These are phyloP conservation scores for Penicillium egyptiacum DNA, from an alignment of 495 filamentous ascomycete genomes.

Conservation along the genomic window DNA sequence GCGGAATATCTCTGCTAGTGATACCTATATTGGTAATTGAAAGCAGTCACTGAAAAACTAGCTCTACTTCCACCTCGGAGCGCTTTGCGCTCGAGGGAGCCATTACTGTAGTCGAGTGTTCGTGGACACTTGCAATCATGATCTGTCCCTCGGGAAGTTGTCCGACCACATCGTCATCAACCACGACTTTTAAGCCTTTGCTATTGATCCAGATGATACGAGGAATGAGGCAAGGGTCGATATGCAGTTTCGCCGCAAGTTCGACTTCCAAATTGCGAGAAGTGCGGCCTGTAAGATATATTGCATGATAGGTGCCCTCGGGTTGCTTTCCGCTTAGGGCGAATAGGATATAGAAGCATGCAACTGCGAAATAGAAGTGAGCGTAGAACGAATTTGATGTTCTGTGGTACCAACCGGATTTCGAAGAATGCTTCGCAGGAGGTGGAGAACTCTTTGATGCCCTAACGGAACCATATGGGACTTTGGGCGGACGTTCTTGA, in stretches of 20 bases:
- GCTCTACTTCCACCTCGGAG: constrained; percentile 1
- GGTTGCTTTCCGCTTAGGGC: no score
- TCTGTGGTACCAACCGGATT: constrained; percentile 3
- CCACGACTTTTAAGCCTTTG: constrained; percentile 68
- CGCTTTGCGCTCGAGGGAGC: neutral
- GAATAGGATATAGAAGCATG: no score
- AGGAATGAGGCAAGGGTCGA: constrained; percentile 62
- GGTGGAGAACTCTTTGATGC: neutral
- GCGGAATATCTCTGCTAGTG: no score
- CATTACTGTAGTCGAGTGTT: constrained; percentile 19
- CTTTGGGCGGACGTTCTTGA: constrained; percentile 53
- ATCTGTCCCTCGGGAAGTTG: constrained; percentile 80
- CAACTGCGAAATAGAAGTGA: no score
- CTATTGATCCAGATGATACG: constrained; percentile 63
- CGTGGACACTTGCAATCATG: constrained; percentile 60
- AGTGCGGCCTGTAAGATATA: constrained; percentile 53
- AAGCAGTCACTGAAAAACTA: neutral
- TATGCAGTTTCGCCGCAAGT: constrained; percentile 66
- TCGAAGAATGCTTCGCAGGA: neutral
- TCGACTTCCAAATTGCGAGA: constrained; percentile 60
- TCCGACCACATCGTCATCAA: constrained; percentile 78
- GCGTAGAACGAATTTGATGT: constrained; percentile 27
- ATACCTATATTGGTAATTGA: no score
- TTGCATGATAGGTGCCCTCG: no score
- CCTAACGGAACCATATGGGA: constrained; percentile 26